Evolutionary conservation across 495 filamentous ascomycete species (phyloP), one percentile per base, ranked within the genome.

Genomic region (Venustampulla echinocandica): DNA sequence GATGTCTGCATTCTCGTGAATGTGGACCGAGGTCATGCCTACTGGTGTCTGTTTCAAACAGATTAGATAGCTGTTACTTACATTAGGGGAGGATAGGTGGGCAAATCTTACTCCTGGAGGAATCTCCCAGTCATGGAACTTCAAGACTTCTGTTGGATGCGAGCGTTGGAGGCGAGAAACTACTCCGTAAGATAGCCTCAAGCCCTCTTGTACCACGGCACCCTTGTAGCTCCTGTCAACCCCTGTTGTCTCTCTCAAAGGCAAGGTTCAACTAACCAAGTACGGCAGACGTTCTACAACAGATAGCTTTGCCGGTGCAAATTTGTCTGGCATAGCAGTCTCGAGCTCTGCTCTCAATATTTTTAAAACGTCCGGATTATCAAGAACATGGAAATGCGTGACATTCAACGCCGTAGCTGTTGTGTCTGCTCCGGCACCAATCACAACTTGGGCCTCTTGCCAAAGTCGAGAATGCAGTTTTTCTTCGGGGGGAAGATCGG

Each of bases 201-300:
- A 15, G 3, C 60, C 62, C 44, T 72, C 69, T 22, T 64, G 56
- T 14, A 71, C 57, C 5, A 73, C 61, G 0, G 63, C 69, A 33
- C 53, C 9, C 37, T 40, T 6, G 4, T 3, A 6, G 7, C 3
- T 21, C 3, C 22, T 20, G 6, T 6, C 15, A 24, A 45, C 6
- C 11, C 46, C 2, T 38, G 24, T 11, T 32, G 10, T 7, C 10
- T 7, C 6, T 6, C 9, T 37, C 34, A 6, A 5, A 5, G 9
- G 5, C 34, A 18, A 17, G 9, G 9, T 10, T 7, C 9, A 40
- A 9, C 9, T 17, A 40, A 64, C 63, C 11, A 70, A 47, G 47
- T 73, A 76, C 1, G 72, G 67, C 0, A 70, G 65, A 46, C 69
- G 53, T 37, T 64, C 56, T 18, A 7, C n/a, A n/a, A n/a, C n/a